phyloP scores from a whole-genome alignment of 2,329 filamentous ascomycete genomes.

The Lojkania enalia region DNA sequence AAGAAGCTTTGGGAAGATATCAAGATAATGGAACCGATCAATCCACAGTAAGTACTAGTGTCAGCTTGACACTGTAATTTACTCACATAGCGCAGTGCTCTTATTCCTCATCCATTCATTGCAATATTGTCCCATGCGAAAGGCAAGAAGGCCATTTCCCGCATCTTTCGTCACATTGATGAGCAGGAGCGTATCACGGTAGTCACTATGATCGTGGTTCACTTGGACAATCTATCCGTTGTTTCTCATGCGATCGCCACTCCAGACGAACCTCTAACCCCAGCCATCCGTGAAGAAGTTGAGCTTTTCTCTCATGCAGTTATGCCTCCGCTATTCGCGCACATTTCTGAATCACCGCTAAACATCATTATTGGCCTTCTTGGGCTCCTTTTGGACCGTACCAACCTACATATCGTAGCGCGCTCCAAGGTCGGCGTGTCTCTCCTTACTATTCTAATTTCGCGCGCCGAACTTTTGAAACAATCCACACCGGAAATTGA shows the following conservation, averaged over 20 bases:
- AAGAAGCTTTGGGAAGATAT: constrained; percentile 80
- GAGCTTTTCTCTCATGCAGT: constrained; percentile 87
- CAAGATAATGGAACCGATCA: constrained; percentile 92
- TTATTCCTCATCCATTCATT: constrained; percentile 84
- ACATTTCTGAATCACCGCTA: constrained; percentile 87
- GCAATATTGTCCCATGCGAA: constrained; percentile 92
- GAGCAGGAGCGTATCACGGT: constrained; percentile 93
- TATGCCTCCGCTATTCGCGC: constrained; percentile 86
- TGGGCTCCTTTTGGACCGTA: constrained; percentile 77
- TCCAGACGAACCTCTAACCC: constrained; percentile 69
- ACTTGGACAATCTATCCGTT: constrained; percentile 90
- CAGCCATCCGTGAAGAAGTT: constrained; percentile 81
- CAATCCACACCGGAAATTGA: constrained; percentile 71
- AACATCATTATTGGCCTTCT: constrained; percentile 90
- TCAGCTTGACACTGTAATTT: background rate
- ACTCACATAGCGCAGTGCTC: constrained; percentile 57
- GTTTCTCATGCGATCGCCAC: constrained; percentile 77
- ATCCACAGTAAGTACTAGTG: constrained; percentile 48
- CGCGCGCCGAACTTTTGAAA: constrained; percentile 90
- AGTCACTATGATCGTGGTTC: constrained; percentile 91
- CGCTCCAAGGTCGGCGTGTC: constrained; percentile 86
- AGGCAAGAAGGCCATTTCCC: constrained; percentile 93
- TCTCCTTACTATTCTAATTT: constrained; percentile 91
- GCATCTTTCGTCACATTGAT: constrained; percentile 90
- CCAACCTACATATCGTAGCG: constrained; percentile 82